Evolutionary conservation across 2,329 filamentous ascomycete genomes (phyloP).

Genomic region (Metarhizium sp.): DNA sequence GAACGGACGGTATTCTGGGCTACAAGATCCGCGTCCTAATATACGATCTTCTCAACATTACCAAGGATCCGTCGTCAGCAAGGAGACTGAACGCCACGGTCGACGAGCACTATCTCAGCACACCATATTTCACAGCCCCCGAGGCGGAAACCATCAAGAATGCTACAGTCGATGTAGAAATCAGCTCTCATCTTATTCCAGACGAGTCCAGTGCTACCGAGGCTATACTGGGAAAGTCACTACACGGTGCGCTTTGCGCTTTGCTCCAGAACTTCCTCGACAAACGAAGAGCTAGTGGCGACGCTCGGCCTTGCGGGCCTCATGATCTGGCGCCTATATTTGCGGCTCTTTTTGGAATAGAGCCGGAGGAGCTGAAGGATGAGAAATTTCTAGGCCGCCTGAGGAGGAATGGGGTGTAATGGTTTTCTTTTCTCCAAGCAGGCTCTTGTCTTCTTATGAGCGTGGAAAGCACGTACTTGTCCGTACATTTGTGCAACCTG

Average conservation of each 20-base stretch:
- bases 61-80: conserved; percentile 5
- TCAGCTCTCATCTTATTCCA: background rate
- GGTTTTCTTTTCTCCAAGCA: background rate
- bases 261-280: conserved; percentile 8
- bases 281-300: conserved; percentile 9
- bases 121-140: conserved; percentile 6
- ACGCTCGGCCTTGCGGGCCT: conserved; percentile 11
- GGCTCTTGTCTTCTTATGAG: too few species aligned
- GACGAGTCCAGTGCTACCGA: background rate
- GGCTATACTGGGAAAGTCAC: background rate
- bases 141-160: conserved; percentile 6
- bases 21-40: conserved; percentile 9
- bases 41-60: conserved; percentile 6
- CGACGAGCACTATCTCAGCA: conserved; percentile 10
- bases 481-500: too few species aligned
- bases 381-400: conserved; percentile 1
- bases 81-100: conserved; percentile 7
- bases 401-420: background rate
- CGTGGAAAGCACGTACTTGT: too few species aligned
- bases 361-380: conserved; percentile 5
- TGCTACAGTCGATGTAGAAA: conserved; percentile 5
- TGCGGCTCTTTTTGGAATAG: conserved; percentile 9
- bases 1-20: conserved; percentile 5
- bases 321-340: conserved; percentile 10
- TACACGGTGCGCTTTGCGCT: conserved; percentile 2